A percentile compares a stretch with the other conserved stretches of the same genome.
Conservation (phyloP, 805 yeast species). For the Lachancea waltii region DNA sequence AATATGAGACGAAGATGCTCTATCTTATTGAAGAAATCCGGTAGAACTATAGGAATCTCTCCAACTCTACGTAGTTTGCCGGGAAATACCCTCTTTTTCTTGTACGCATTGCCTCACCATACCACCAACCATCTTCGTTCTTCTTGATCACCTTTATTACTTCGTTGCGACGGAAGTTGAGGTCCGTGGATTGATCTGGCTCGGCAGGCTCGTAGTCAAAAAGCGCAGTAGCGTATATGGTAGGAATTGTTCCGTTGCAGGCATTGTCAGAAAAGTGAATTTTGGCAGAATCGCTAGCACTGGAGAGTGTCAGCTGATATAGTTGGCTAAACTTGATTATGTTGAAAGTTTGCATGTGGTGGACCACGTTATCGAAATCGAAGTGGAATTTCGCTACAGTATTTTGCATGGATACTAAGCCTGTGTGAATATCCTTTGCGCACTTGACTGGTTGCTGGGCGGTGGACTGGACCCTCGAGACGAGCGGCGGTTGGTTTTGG, state of each 20-base stretch:
- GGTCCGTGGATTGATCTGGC: neutral
- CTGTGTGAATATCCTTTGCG: neutral
- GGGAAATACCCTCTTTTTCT: constrained; percentile 10
- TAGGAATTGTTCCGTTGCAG: constrained; percentile 1
- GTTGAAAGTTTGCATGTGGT: neutral
- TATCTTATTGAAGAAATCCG: no score
- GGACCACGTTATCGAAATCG: constrained; percentile 2
- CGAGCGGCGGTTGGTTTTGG: no score
- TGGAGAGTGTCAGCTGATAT: constrained; percentile 1
- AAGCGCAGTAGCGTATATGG: constrained; percentile 6
- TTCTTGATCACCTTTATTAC: constrained; percentile 8
- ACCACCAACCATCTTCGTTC: constrained; percentile 10
- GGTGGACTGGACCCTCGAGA: no score
- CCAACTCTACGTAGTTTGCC: constrained; percentile 3
- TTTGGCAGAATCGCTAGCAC: neutral
- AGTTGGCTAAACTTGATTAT: constrained; percentile 3
- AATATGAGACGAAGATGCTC: no score
- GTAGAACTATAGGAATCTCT: neutral
- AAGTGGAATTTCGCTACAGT: constrained; percentile 5
- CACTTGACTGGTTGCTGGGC: no score
- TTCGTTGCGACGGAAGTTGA: constrained; percentile 6
- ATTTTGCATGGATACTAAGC: neutral
- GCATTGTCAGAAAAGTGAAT: constrained; percentile 1
- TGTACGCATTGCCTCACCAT: constrained; percentile 8
- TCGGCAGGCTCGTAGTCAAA: neutral